phyloP scores from a whole-genome alignment of 352 stramenopile species.

The Phytophthora kernoviae region DNA sequence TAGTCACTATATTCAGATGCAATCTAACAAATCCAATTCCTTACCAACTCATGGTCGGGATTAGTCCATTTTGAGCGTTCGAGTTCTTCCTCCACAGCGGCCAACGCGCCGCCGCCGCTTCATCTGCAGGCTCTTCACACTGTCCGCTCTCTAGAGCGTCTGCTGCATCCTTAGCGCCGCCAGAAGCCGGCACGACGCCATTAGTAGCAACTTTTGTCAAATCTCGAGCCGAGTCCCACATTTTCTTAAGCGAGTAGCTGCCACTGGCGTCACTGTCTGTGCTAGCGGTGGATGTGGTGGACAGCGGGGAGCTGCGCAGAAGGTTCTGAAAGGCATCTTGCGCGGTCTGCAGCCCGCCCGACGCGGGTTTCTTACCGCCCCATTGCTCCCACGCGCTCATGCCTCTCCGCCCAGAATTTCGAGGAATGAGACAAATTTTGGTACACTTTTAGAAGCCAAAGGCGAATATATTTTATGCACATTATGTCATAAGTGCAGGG shows the following conservation, averaged over 20 bases:
- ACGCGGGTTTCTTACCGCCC: constrained; percentile 62
- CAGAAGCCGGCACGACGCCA: constrained; percentile 8
- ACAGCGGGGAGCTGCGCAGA: constrained; percentile 52
- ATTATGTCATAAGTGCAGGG: no score
- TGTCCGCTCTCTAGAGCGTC: constrained; percentile 61
- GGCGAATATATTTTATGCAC: no score
- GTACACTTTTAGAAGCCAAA: no score
- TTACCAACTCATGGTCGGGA: constrained; percentile 69
- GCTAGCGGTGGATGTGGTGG: constrained; percentile 42
- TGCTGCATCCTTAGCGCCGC: constrained; percentile 18
- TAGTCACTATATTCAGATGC: neutral
- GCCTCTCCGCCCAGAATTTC: neutral
- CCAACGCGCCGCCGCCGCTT: constrained; percentile 33
- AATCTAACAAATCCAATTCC: neutral
- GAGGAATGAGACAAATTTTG: neutral
- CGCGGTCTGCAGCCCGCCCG: constrained; percentile 33
- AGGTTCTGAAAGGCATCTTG: constrained; percentile 62
- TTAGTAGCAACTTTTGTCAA: constrained; percentile 45
- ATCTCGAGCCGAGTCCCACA: constrained; percentile 68
- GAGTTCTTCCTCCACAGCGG: constrained; percentile 51
- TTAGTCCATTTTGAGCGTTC: constrained; percentile 31
- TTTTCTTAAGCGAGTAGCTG: constrained; percentile 55
- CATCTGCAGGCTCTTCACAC: constrained; percentile 22
- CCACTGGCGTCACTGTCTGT: constrained; percentile 24
- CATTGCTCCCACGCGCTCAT: constrained; percentile 78